Base-by-base conservation (phyloP, 176 grass and related monocot genomes). In the Oryza brachyantha region DNA sequence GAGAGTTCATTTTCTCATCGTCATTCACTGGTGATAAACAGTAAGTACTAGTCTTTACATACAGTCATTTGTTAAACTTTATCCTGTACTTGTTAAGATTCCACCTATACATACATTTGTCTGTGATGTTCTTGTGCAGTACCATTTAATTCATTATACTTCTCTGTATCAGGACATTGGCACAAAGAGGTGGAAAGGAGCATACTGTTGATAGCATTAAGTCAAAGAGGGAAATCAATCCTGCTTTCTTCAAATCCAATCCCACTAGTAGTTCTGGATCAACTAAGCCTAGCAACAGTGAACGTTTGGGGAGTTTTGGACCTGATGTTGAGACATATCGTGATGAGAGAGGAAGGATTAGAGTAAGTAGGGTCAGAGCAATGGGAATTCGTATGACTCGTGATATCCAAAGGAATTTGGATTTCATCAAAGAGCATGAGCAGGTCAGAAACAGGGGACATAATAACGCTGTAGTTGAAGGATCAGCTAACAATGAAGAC, bases 11-110 rank as follows among this genome's bases (percentile, higher is more conserved):
- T 83, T 98, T 92, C 87, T 98, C 89, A 41, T 92, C 92, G 72
- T 94, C 91, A 74, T 98, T 98, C 88, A 98, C 89, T 32, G 95
- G 95, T 61, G 89, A 98, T 90, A 98, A 94, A 85, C 92, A 92
- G 89, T 98, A 92, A 92, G 91, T 75, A 50, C 46, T 21, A 50
- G 46, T 50, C 5, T 50, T 50, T 5, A 50, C 46, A 19, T 50
- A 50, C 0, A 50, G 46, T 50, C 58, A 74, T 48, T 37, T 65
- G 31, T 32, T 70, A 77, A 77, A 13, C 84, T 84, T 82, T 45
- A 31, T 31, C 78, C 22, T 79, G 29, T 8, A 48, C 27, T 61
- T 59, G 63, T 61, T 16, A 39, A 48, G 37, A 13, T 73, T 74
- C 29, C 29, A 46, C 52, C 22, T 37, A 59, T 83, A 73, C 48